Conservation (phyloP, 768 basidiomycete genomes). For the Auriscalpium orientale region DNA sequence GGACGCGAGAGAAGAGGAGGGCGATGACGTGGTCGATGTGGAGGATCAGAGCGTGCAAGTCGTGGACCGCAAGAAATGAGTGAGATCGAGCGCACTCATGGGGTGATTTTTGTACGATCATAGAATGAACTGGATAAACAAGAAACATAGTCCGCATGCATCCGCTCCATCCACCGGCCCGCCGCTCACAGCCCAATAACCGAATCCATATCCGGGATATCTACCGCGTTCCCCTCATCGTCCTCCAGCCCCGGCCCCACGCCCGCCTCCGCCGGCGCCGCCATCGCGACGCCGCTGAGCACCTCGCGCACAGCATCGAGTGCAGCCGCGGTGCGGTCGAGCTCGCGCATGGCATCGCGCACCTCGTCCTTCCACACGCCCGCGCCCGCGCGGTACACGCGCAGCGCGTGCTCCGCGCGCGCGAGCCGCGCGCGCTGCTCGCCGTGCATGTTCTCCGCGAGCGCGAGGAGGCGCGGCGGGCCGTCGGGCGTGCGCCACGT, state of each 20-base stretch:
- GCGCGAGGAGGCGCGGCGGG: no score
- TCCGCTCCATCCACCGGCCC: background rate
- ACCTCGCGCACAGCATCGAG: background rate
- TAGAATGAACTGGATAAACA: no score
- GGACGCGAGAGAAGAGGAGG: slow-evolving; percentile 2
- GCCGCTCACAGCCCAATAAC: no score
- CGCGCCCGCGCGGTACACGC: no score
- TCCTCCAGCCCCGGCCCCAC: background rate
- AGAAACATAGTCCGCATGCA: no score
- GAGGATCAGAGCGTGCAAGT: background rate
- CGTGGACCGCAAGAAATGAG: background rate
- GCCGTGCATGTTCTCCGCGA: no score
- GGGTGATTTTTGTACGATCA: no score
- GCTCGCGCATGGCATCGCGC: background rate
- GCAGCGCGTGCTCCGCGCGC: no score
- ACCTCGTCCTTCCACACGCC: no score
- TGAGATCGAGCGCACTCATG: no score
- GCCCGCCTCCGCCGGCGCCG: background rate
- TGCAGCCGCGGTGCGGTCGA: background rate
- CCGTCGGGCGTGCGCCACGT: no score
- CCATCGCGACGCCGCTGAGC: background rate
- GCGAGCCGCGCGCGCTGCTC: no score
- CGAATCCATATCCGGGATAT: background rate
- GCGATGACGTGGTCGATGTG: background rate
- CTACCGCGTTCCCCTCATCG: background rate